These are phyloP conservation scores for Blastosporella zonata DNA, from an alignment of 1,284 basidiomycete genomes.

Conservation along the genomic window DNA sequence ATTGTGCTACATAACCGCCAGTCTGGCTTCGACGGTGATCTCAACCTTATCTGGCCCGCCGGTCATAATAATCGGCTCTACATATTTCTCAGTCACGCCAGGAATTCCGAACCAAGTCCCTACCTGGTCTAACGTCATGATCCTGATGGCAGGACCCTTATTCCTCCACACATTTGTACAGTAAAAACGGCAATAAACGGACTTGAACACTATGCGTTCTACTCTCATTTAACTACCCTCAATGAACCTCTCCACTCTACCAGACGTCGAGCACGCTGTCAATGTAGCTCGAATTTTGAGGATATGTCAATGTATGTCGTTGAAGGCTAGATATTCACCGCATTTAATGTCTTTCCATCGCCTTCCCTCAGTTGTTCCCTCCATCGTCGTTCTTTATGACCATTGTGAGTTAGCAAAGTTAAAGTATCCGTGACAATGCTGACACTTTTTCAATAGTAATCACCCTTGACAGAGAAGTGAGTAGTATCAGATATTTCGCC, in stretches of 20 bases:
- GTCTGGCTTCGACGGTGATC: slow-evolving; percentile 4
- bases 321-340: background rate
- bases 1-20: background rate
- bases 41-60: slow-evolving; percentile 2
- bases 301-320: slow-evolving; percentile 21
- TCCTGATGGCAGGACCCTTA: slow-evolving; percentile 4
- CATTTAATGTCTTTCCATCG: background rate
- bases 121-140: slow-evolving; percentile 3
- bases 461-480: slow-evolving; percentile 27
- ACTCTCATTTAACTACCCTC: slow-evolving; percentile 2
- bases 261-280: slow-evolving; percentile 2
- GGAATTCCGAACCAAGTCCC: background rate
- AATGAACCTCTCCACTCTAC: slow-evolving; percentile 5
- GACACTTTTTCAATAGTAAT: slow-evolving; percentile 22
- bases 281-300: slow-evolving; percentile 12
- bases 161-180: background rate
- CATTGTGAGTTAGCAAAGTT: slow-evolving; percentile 21
- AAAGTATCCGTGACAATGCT: background rate
- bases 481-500: background rate
- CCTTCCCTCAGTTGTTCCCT: slow-evolving; percentile 23
- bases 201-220: slow-evolving; percentile 1
- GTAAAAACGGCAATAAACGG: background rate
- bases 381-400: slow-evolving; percentile 28
- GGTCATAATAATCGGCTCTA: background rate
- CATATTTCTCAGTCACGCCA: background rate